Conservation (phyloP, 2,329 filamentous ascomycete species). For the Fusarium bulbicola region DNA sequence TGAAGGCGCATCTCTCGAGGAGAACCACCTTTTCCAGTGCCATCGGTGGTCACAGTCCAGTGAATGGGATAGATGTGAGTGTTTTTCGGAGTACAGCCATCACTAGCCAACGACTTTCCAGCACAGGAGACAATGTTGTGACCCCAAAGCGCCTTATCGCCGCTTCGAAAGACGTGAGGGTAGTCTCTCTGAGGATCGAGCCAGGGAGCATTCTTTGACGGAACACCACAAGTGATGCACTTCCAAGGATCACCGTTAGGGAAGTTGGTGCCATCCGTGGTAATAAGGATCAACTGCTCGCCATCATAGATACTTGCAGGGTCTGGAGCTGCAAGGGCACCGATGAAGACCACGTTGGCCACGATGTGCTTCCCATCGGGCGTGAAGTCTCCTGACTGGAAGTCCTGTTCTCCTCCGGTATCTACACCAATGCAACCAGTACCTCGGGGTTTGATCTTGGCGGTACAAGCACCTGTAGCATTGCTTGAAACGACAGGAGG, state of each 20-base stretch:
- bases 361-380: constrained; percentile 56
- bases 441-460: background rate
- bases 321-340: constrained; percentile 52
- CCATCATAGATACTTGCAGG: constrained; percentile 47
- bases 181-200: constrained; percentile 46
- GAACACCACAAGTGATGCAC: constrained; percentile 56
- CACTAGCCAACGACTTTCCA: constrained; percentile 43
- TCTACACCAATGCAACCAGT: background rate
- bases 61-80: constrained; percentile 18
- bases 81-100: background rate
- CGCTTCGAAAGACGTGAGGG: constrained; percentile 54
- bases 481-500: background rate
- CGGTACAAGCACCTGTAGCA: background rate
- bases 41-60: constrained; percentile 37
- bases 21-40: constrained; percentile 43
- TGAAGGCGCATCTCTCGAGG: constrained; percentile 56
- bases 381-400: constrained; percentile 44
- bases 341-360: constrained; percentile 51
- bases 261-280: constrained; percentile 52
- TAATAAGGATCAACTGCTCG: constrained; percentile 52
- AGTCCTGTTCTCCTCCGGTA: background rate
- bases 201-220: constrained; percentile 43
- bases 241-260: constrained; percentile 57
- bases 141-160: constrained; percentile 48
- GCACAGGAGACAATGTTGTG: constrained; percentile 51